Evolutionary conservation across 2,329 filamentous ascomycete species (phyloP), one percentile per base, ranked within the genome.

Genomic region (Verticillium longisporum): DNA sequence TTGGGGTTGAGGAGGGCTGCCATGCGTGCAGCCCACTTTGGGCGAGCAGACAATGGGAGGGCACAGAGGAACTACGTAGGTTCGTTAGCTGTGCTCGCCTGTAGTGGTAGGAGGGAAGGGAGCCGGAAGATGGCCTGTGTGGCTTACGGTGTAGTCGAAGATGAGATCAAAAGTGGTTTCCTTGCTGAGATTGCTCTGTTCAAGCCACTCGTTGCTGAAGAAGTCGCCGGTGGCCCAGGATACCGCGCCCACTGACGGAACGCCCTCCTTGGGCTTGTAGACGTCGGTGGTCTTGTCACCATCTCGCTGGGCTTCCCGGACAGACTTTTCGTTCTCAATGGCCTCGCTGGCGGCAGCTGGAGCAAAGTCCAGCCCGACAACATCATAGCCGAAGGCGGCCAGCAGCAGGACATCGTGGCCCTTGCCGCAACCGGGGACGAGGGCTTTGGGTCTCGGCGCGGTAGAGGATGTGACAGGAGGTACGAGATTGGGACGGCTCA

Each of bases 381-480:
- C 86, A 73, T 96, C 88, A 71, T 90, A 95, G 1, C 92, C 92
- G 69, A 88, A 85, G 10, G 85, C 84, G 57, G 87, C 84, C 55
- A 96, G 81, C 41, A 96, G 78, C 10, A 91, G 79, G 1, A 92
- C 89, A 75, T 96, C 92, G 69, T 95, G 89, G 5, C 92, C 92
- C 56, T 84, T 83, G 0, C 92, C 92, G 73, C 92, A 96, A 5
- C 91, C 92, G 0, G 92, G 90, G 0, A 96, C 88, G 9, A 96
- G 78, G 1, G 88, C 91, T 61, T 77, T 79, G 67, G 82, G 83
- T 60, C 75, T 66, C 36, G 36, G 33, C 33, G 13, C 38, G 10
- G 56, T 66, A 56, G 66, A 57, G 45, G 70, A 67, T 50, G 64
- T 62, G 57, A 69, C 67, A 38, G 62, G 41, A 32, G 74, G 73